Conservation (phyloP, 2,329 filamentous ascomycete genomes). For the Endoconidiophora laricicola region DNA sequence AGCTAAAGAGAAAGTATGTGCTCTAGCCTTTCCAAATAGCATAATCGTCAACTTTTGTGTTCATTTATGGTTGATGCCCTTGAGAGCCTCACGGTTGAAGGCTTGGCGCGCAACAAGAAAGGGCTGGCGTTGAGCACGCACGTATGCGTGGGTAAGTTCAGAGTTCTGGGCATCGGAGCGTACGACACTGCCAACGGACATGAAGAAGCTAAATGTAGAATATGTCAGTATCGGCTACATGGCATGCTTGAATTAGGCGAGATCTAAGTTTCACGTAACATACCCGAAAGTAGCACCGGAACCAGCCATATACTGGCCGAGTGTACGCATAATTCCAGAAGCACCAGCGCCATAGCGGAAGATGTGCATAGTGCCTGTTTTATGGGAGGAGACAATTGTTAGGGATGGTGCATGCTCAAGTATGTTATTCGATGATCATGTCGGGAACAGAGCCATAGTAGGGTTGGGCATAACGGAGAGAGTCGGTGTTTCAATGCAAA, state of each 20-base stretch:
- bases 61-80: too few species aligned
- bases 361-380: conserved; percentile 72
- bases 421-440: neutral
- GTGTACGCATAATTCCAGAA: conserved; percentile 81
- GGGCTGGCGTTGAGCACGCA: conserved; percentile 54
- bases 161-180: conserved; percentile 74
- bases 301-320: conserved; percentile 93
- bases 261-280: conserved; percentile 5
- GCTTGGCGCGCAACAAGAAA: conserved; percentile 37
- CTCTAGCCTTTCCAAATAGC: too few species aligned
- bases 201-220: conserved; percentile 56
- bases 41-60: too few species aligned
- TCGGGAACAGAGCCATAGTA: neutral
- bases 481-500: neutral
- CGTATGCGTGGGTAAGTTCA: conserved; percentile 44
- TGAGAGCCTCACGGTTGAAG: conserved; percentile 19
- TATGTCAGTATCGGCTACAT: neutral
- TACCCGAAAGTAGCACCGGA: conserved; percentile 95
- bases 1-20: too few species aligned
- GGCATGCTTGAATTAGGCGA: neutral
- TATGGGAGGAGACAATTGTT: conserved; percentile 8
- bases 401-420: conserved; percentile 9
- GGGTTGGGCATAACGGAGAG: neutral
- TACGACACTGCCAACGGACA: conserved; percentile 95
- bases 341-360: conserved; percentile 87